Evolutionary conservation across 805 yeast genomes (phyloP).

Genomic region (Ogataea kodamae): DNA sequence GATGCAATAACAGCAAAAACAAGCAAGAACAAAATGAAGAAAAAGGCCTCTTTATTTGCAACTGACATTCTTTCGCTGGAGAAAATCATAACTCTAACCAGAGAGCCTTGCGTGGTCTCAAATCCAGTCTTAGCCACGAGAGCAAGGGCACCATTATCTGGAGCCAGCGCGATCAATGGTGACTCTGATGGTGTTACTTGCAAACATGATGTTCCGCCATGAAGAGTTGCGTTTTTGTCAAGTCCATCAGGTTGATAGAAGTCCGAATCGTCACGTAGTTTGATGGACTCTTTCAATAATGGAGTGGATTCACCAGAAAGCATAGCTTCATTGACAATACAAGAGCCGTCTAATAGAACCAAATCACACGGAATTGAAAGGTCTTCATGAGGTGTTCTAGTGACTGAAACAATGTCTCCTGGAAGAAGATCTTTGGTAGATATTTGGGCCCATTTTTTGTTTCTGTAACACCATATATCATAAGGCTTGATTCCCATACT

Average conservation of each 20-base stretch:
- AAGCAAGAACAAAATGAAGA: slow-evolving; percentile 84
- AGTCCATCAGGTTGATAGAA: slow-evolving; percentile 69
- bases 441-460: slow-evolving; percentile 62
- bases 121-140: slow-evolving; percentile 93
- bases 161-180: slow-evolving; percentile 53
- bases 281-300: slow-evolving; percentile 84
- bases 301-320: slow-evolving; percentile 98
- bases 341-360: slow-evolving; percentile 80
- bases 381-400: slow-evolving; percentile 81
- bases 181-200: slow-evolving; percentile 77
- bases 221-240: slow-evolving; percentile 84
- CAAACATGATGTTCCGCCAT: slow-evolving; percentile 94
- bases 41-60: slow-evolving; percentile 90
- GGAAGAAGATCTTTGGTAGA: slow-evolving; percentile 79
- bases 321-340: slow-evolving; percentile 98
- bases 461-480: slow-evolving; percentile 67
- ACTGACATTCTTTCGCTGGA: slow-evolving; percentile 95
- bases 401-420: slow-evolving; percentile 83
- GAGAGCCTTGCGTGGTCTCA: slow-evolving; percentile 95
- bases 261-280: slow-evolving; percentile 73
- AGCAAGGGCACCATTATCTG: slow-evolving; percentile 91
- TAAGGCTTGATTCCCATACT: slow-evolving; percentile 97
- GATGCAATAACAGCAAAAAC: slow-evolving; percentile 93
- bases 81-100: slow-evolving; percentile 96
- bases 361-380: slow-evolving; percentile 93